phyloP scores from a whole-genome alignment of 768 basidiomycete species.

The Nevesoporus exiguus region DNA sequence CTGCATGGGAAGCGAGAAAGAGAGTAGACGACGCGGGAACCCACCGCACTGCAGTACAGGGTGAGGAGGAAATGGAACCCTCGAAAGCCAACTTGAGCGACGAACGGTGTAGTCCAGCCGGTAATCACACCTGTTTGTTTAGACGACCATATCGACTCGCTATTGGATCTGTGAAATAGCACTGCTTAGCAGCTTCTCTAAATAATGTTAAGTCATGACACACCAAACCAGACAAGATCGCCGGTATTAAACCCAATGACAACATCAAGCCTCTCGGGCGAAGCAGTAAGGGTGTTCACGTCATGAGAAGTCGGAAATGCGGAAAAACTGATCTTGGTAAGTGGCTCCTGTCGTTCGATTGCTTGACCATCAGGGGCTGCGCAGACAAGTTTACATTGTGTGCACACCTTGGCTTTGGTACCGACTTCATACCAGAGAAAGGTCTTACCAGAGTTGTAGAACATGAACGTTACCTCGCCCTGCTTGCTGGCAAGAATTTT shows the following conservation, averaged over 20 bases:
- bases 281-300: conserved; percentile 75
- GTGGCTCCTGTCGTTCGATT: conserved; percentile 65
- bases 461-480: conserved; percentile 82
- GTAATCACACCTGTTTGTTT: conserved; percentile 67
- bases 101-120: not conserved
- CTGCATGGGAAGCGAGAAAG: conserved; percentile 84
- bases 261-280: conserved; percentile 76
- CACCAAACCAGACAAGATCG: conserved; percentile 95
- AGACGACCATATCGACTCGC: conserved; percentile 78
- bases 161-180: conserved; percentile 58
- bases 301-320: conserved; percentile 89
- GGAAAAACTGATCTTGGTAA: conserved; percentile 81
- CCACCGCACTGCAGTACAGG: conserved; percentile 90
- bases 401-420: conserved; percentile 73
- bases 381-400: not conserved
- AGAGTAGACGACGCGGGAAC: conserved; percentile 76
- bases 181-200: conserved; percentile 2
- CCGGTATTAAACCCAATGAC: conserved; percentile 92
- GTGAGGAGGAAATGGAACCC: conserved; percentile 76
- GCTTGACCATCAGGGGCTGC: conserved; percentile 5
- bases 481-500: conserved; percentile 71
- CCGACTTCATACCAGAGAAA: conserved; percentile 86
- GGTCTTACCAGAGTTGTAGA: conserved; percentile 84
- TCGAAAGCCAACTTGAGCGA: conserved; percentile 27
- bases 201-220: conserved; percentile 20